These are phyloP conservation scores for Paecilomyces sp. DNA, from an alignment of 2,329 filamentous ascomycete species.

Conservation along the genomic window DNA sequence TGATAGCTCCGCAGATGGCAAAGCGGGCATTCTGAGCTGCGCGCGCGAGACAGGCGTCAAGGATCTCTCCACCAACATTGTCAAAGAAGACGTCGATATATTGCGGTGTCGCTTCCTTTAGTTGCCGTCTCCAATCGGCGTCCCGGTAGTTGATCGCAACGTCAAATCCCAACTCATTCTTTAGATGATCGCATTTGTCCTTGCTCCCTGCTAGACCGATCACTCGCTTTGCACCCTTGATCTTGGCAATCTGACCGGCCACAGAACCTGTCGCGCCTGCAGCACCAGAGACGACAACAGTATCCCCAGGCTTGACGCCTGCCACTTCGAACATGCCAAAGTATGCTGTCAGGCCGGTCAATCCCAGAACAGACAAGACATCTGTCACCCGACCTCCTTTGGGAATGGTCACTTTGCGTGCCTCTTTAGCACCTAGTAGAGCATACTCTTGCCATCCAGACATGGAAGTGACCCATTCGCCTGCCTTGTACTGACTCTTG, in stretches of 20 bases:
- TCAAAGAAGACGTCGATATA: constrained; percentile 67
- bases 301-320: constrained; percentile 60
- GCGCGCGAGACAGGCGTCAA: constrained; percentile 58
- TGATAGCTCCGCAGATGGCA: constrained; percentile 65
- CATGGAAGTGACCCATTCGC: constrained; percentile 45
- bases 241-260: constrained; percentile 70
- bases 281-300: constrained; percentile 70
- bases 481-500: constrained; percentile 17
- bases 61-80: constrained; percentile 65
- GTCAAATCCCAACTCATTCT: constrained; percentile 59
- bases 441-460: constrained; percentile 63
- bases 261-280: constrained; percentile 72
- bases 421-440: constrained; percentile 46
- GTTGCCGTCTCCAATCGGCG: constrained; percentile 51
- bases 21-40: constrained; percentile 59
- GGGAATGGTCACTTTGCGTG: constrained; percentile 39
- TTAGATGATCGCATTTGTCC: constrained; percentile 62
- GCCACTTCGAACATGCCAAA: constrained; percentile 66
- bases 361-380: constrained; percentile 54
- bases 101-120: constrained; percentile 52
- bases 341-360: constrained; percentile 69
- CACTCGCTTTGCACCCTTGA: constrained; percentile 57
- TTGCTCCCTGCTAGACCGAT: constrained; percentile 60
- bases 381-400: constrained; percentile 49
- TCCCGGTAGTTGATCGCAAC: constrained; percentile 64